These are phyloP conservation scores for Sedum album DNA, from an alignment of 164 flowering plant species.

Conservation along the genomic window DNA sequence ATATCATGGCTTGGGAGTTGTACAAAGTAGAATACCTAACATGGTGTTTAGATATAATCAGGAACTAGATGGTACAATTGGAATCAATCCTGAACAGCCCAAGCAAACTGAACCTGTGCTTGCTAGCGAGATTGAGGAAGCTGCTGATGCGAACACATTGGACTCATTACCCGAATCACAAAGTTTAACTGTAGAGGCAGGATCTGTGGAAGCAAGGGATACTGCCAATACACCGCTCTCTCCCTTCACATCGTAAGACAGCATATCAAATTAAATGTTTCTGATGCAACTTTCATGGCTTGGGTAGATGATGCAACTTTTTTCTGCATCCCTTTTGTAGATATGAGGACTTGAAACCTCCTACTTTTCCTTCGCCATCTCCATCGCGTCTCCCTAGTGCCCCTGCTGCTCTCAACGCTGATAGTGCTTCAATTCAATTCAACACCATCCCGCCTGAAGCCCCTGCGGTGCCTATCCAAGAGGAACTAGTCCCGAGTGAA, in stretches of 20 bases:
- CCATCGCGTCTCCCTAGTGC: background rate
- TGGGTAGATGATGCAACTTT: background rate
- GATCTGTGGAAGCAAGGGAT: conserved; percentile 23
- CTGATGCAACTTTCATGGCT: background rate
- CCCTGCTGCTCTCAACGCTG: conserved; percentile 1
- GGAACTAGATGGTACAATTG: conserved; percentile 25
- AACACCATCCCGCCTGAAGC: background rate
- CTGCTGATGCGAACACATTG: background rate
- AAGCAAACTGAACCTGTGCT: conserved; percentile 21
- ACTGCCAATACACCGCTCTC: conserved; percentile 38
- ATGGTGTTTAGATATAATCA: conserved; percentile 18
- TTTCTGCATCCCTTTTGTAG: conserved; percentile 8
- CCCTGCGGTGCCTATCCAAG: background rate
- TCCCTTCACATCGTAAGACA: conserved; percentile 55
- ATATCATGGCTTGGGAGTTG: background rate
- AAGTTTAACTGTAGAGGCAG: conserved; percentile 23
- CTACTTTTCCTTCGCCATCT: conserved; percentile 15
- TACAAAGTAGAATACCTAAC: background rate
- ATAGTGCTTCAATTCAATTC: too few species aligned
- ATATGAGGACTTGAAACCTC: conserved; percentile 47
- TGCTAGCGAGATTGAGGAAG: conserved; percentile 20
- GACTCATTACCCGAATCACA: conserved; percentile 20
- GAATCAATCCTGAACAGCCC: conserved; percentile 22
- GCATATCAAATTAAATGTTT: background rate
- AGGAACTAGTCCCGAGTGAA: background rate